Percentiles rank a stretch among this genome's conserved stretches.
Conservation (phyloP, 495 filamentous ascomycete species). For the Daldinia concentrica region DNA sequence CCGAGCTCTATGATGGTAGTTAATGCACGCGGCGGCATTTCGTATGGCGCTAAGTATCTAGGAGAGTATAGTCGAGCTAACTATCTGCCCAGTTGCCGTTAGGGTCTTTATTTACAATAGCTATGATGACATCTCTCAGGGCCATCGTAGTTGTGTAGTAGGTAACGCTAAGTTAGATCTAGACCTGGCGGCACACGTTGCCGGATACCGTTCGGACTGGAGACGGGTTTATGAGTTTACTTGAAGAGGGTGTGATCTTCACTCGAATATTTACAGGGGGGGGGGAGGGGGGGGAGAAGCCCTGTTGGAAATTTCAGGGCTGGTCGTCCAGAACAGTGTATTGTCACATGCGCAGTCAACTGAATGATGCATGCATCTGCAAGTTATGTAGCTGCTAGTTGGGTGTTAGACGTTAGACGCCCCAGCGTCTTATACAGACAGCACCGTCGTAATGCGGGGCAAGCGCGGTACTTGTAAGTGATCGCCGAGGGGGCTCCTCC, state of each 20-base stretch:
- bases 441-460: constrained; percentile 31
- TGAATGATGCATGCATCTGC: constrained; percentile 17
- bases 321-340: constrained; percentile 13
- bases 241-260: constrained; percentile 30
- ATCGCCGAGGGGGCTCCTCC: constrained; percentile 13
- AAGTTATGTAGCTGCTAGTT: constrained; percentile 17
- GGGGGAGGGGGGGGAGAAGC: neutral
- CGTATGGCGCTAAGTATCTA: neutral
- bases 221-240: constrained; percentile 34
- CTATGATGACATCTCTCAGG: neutral
- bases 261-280: neutral
- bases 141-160: neutral
- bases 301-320: constrained; percentile 4
- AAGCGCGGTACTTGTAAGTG: constrained; percentile 34
- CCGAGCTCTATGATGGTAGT: neutral
- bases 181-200: constrained; percentile 16
- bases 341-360: constrained; percentile 32
- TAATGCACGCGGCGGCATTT: neutral
- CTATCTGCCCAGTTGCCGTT: neutral
- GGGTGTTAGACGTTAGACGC: constrained; percentile 9
- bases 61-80: neutral
- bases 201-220: constrained; percentile 29
- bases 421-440: constrained; percentile 8
- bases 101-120: neutral
- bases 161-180: neutral